Conservation (phyloP, 2,329 filamentous ascomycete species). For the Balansia obtecta region DNA sequence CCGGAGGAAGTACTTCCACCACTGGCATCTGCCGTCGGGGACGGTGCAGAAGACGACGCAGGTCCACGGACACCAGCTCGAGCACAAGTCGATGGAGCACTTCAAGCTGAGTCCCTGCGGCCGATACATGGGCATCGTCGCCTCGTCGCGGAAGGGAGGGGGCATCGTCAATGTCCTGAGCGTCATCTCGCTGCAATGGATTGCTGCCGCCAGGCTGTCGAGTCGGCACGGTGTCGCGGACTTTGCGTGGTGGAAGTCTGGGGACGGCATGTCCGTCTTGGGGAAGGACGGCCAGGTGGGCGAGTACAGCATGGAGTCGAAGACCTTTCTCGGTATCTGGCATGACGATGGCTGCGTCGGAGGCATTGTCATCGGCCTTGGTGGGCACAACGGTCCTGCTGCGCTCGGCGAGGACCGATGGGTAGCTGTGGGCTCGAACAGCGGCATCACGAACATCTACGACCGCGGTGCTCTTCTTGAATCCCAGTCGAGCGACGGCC, state of each 20-base stretch:
- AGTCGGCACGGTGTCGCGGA: conserved; percentile 75
- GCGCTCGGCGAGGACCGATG: conserved; percentile 69
- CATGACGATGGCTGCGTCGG: conserved; percentile 80
- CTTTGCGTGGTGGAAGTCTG: conserved; percentile 84
- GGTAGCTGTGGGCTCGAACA: conserved; percentile 77
- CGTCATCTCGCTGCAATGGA: conserved; percentile 74
- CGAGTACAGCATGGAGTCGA: conserved; percentile 65
- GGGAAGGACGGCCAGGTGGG: conserved; percentile 82
- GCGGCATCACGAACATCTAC: conserved; percentile 88
- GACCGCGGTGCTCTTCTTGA: conserved; percentile 57
- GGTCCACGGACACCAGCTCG: conserved; percentile 61
- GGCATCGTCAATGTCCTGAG: conserved; percentile 80
- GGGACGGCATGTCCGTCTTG: conserved; percentile 68
- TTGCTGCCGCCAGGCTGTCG: conserved; percentile 70
- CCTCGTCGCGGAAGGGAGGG: conserved; percentile 70
- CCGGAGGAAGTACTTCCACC: conserved; percentile 82
- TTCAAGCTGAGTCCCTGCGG: conserved; percentile 85
- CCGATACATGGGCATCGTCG: conserved; percentile 71
- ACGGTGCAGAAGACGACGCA: conserved; percentile 70
- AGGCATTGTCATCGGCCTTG: conserved; percentile 70
- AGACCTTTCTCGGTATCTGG: conserved; percentile 70
- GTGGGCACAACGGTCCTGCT: conserved; percentile 50
- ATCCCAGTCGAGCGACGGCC: conserved; percentile 23
- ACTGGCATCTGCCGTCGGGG: conserved; percentile 79
- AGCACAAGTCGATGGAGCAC: conserved; percentile 82